Conservation (phyloP, 805 yeast species). For the Kodamaea jinghongensis region DNA sequence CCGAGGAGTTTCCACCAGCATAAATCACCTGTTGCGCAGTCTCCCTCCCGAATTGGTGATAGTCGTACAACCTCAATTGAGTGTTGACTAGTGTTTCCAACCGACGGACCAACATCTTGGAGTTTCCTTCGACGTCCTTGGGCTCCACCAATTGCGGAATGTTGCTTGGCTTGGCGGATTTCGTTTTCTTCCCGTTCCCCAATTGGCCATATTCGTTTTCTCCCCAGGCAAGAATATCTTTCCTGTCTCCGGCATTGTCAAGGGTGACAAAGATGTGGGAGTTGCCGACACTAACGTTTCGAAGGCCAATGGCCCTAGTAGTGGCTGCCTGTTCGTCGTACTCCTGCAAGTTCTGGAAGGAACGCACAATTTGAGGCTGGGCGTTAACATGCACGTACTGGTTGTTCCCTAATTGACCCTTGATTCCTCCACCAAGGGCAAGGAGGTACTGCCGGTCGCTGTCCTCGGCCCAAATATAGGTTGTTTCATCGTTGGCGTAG, state of each 20-base stretch:
- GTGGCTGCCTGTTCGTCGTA: slow-evolving; percentile 47
- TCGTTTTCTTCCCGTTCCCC: slow-evolving; percentile 74
- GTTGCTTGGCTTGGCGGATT: slow-evolving; percentile 50
- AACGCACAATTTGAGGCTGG: slow-evolving; percentile 58
- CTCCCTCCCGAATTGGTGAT: slow-evolving; percentile 16
- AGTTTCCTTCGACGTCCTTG: slow-evolving; percentile 21
- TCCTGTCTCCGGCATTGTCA: slow-evolving; percentile 39
- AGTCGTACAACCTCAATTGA: slow-evolving; percentile 45
- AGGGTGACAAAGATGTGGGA: slow-evolving; percentile 65
- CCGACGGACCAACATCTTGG: slow-evolving; percentile 27
- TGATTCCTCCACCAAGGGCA: slow-evolving; percentile 82
- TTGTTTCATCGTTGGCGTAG: slow-evolving; percentile 68
- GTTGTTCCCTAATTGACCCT: slow-evolving; percentile 84
- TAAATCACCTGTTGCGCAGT: slow-evolving; percentile 52
- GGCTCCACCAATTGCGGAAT: slow-evolving; percentile 64
- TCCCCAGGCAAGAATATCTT: slow-evolving; percentile 79
- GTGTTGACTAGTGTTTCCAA: slow-evolving; percentile 33
- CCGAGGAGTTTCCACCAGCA: slow-evolving; percentile 63
- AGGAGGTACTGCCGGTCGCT: slow-evolving; percentile 16
- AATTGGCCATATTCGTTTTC: slow-evolving; percentile 79
- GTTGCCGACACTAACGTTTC: slow-evolving; percentile 56
- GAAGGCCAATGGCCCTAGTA: slow-evolving; percentile 47
- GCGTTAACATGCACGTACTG: slow-evolving; percentile 70
- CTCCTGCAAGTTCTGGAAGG: slow-evolving; percentile 48
- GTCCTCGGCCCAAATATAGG: slow-evolving; percentile 27